phyloP scores from a whole-genome alignment of 805 yeast species.

The Starmerella vitae region DNA sequence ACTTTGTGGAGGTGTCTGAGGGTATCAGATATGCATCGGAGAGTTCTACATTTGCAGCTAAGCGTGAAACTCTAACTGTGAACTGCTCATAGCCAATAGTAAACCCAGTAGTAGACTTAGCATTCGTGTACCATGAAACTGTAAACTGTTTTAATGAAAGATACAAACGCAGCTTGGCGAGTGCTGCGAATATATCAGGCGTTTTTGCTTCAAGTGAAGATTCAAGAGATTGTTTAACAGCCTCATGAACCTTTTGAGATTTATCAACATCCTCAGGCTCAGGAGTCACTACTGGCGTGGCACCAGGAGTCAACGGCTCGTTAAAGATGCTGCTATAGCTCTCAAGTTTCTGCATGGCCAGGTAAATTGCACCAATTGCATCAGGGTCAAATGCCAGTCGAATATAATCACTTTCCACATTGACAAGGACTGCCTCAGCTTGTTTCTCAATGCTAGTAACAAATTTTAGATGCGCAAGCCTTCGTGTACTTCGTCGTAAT shows the following conservation, averaged over 20 bases:
- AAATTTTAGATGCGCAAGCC: conserved; percentile 11
- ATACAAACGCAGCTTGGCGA: conserved; percentile 10
- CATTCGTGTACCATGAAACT: conserved; percentile 49
- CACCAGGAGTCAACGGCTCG: background rate
- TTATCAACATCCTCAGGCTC: background rate
- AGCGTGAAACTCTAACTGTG: conserved; percentile 48
- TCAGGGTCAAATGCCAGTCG: conserved; percentile 18
- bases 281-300: background rate
- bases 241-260: background rate
- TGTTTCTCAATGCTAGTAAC: conserved; percentile 3
- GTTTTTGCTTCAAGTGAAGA: background rate
- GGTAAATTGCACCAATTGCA: conserved; percentile 14
- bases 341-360: conserved; percentile 13
- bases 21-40: conserved; percentile 57
- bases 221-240: background rate
- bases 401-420: conserved; percentile 15
- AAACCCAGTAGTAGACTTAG: conserved; percentile 44
- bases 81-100: conserved; percentile 64
- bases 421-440: conserved; percentile 5
- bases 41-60: conserved; percentile 53
- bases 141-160: conserved; percentile 39
- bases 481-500: conserved; percentile 5
- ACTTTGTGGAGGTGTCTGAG: conserved; percentile 22
- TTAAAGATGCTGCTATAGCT: conserved; percentile 3
- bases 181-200: background rate